These are phyloP conservation scores for Pecoramyces ruminantium DNA, from an alignment of 192 early-diverging fungal genomes.

Conservation along the genomic window DNA sequence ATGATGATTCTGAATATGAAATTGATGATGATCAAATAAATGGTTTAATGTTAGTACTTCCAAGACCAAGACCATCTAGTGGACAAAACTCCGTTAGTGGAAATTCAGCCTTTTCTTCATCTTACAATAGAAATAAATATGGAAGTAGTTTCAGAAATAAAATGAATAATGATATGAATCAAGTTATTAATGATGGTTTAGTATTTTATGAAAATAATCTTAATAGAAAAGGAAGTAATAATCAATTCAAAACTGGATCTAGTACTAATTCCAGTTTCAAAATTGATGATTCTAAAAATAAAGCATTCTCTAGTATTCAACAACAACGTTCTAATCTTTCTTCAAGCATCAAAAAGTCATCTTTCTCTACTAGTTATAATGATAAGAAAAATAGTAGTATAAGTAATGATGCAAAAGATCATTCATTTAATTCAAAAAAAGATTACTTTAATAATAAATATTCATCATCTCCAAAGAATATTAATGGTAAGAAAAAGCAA, in stretches of 20 bases:
- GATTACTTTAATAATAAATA: not conserved
- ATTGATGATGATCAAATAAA: not conserved
- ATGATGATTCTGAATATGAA: not conserved
- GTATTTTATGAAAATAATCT: constrained; percentile 72
- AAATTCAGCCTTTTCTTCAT: not conserved
- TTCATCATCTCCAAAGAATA: not conserved
- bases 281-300: not conserved
- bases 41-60: not conserved
- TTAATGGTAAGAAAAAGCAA: not conserved
- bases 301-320: not conserved
- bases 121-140: not conserved
- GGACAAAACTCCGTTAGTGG: not conserved
- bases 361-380: not conserved
- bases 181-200: constrained; percentile 93
- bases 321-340: not conserved
- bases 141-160: constrained; percentile 26
- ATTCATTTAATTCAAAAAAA: not conserved
- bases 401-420: not conserved
- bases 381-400: not conserved
- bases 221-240: not conserved
- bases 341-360: not conserved
- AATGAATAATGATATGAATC: constrained; percentile 62
- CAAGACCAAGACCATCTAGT: not conserved
- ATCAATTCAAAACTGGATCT: not conserved
- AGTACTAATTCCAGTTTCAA: not conserved